Base-by-base conservation (phyloP, 192 early-diverging fungal species). In the Podila epicladia region DNA sequence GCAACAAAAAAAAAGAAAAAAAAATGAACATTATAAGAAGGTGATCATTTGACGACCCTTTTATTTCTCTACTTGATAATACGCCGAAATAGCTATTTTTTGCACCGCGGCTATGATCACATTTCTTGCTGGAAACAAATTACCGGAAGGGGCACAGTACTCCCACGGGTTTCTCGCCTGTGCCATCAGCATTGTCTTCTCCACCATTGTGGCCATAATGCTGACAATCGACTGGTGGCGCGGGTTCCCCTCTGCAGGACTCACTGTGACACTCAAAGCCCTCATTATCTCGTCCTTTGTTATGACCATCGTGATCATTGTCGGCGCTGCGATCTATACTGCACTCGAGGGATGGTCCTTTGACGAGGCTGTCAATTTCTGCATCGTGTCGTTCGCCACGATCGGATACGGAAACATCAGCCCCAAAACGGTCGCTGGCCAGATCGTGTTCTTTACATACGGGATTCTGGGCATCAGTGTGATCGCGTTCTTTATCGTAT, bases 371-470 rank as follows among this genome's bases (percentile, higher is more conserved):
- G 61, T 80, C 28, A 80, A 80, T 55, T 80, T 80, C 29, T 80
- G 77, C 68, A 80, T 80, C n/a, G 71, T 80, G 7, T 80, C 77
- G 3, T 80, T 80, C 28, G 62, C 77, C 3, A 80, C 71, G 11
- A 73, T 80, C 19, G 76, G 77, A 31, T 80, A 80, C 31, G 77
- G 77, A 17, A 73, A 73, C 26, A 9, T 80, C 17, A 80, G 66
- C 38, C 77, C 77, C 26, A 63, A 50, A 33, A 59, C 77, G 6
- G 58, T 53, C 1, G 65, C 59, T 1, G 77, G 77, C 15, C 77
- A 64, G 3, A 28, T 73, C 11, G 15, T 73, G 9, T 80, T 73
- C 38, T 80, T 80, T 51, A 69, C 72, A 11, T 80, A 73, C 28
- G 65, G 62, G 19, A 22, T 73, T 12, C n/a, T 80, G 1, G 77